Evolutionary conservation across 108 stramenopile genomes (phyloP), one percentile per base, ranked within the genome.

Genomic region (Skeletonema potamos): DNA sequence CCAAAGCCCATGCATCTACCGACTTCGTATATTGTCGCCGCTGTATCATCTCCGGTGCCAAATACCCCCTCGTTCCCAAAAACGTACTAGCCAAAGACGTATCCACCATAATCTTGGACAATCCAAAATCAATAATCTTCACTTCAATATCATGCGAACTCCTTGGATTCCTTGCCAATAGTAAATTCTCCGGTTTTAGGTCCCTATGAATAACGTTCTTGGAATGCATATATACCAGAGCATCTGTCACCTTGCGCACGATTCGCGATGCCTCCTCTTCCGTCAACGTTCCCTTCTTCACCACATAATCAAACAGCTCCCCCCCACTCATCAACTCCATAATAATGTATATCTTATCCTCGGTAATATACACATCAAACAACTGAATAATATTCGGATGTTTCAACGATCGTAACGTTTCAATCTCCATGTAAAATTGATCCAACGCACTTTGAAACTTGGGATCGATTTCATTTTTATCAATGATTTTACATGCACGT

Each of bases 261-360:
- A 99, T 96, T 20, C 67, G 54, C 5, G 90, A 72, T n/a, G 98
- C 98, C 69, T 99, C 98, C 65, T 82, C 76, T 62, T 86, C 80
- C 7, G 73, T 86, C 26, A 84, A 54, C 17, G 95, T 96, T 8
- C 93, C 95, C 82, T 94, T 94, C 55, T 92, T 90, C 39, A 99
- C 98, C 11, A 99, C 96, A 81, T 97, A 98, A 83, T 99, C 98
- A 83, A 99, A 99, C 30, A 99, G 83, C 77, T 99, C 98, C 15
- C 98, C 98, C 6, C 98, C 98, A n/a, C 85, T 81, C 96, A 98
- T 97, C 18, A 96, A 66, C 74, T 99, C 98, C 97, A 98, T 96
- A 43, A 99, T 90, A 66, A 99, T 97, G 70, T 95, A 96, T 59
- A 99, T 97, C 68, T 94, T 89, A 54, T 86, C 85, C 7, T 90